Conservation (phyloP, 371 early-diverging fungal genomes). For the Mucor plumbeus region DNA sequence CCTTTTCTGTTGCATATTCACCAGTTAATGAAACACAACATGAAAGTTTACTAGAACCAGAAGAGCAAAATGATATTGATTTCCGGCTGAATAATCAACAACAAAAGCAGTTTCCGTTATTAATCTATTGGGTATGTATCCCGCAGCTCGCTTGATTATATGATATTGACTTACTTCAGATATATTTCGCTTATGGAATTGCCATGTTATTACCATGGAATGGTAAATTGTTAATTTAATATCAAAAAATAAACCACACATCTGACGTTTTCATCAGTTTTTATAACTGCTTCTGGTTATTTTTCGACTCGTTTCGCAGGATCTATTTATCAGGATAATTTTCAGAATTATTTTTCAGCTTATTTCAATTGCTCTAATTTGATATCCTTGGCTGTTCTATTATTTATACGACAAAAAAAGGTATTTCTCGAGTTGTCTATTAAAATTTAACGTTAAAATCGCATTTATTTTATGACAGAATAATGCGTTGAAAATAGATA, state of each 20-base stretch:
- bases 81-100: neutral
- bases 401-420: constrained; percentile 61
- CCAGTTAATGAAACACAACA: neutral
- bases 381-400: constrained; percentile 54
- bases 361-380: constrained; percentile 65
- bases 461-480: neutral
- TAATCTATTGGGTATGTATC: constrained; percentile 5
- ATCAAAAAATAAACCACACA: neutral
- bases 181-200: constrained; percentile 73
- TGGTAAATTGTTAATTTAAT: constrained; percentile 43
- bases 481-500: constrained; percentile 21
- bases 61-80: neutral
- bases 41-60: neutral
- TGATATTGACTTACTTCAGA: constrained; percentile 24
- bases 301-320: constrained; percentile 66
- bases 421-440: constrained; percentile 23
- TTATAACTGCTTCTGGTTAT: constrained; percentile 76
- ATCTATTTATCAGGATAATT: constrained; percentile 60
- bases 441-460: no score
- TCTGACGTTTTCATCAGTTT: constrained; percentile 43
- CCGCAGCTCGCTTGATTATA: neutral
- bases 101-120: neutral
- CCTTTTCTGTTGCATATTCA: neutral
- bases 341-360: constrained; percentile 77
- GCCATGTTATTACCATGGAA: constrained; percentile 85